Evolutionary conservation across 2,329 filamentous ascomycete genomes (phyloP), one percentile per base, ranked within the genome.

Genomic region (Monilinia vaccinii-corymbosi): DNA sequence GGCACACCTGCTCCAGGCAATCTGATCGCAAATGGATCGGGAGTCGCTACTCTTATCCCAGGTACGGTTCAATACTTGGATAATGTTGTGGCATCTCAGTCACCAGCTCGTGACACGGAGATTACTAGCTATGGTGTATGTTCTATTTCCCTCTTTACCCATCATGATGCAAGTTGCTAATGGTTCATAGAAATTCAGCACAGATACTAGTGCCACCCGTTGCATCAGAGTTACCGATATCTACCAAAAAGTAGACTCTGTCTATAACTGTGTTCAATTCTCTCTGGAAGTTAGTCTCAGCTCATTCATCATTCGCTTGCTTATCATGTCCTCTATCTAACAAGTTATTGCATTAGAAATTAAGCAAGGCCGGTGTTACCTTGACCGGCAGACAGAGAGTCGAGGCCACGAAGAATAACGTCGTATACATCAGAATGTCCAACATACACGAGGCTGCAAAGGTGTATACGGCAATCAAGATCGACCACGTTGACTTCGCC

Each of bases 151-250:
- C 8, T 14, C 13, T 23, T 3, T 3, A 6, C 28, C n/a, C 14
- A 23, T 21, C 40, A 34, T 45, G 25, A 23, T 25, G 7, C 16
- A 49, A 18, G 11, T 9, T 40, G 31, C 36, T 40, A 58, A 60
- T 16, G 46, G 40, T 32, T 48, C 51, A 8, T 47, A 65, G 40
- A 62, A 32, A 36, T 71, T 72, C 50, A 71, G 68, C 32, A 71
- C 69, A 9, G 65, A 65, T 53, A 70, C 67, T 31, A 59, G 62
- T 32, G 63, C 62, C 16, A 68, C 67, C 38, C 64, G 70, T 18
- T 66, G 60, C 46, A 64, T 71, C 44, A 70, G 69, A 61, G 59
- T 72, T 31, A 59, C 64, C 11, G 60, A 64, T 25, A 62, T 68
- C 40, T 66, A 65, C n/a, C 36, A 60, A 45, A 63, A 64, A 10